Percentiles rank a stretch among this genome's conserved stretches.
Evolutionary conservation across 345 rosid species (phyloP).

Genomic region (Leavenworthia alabamica): DNA sequence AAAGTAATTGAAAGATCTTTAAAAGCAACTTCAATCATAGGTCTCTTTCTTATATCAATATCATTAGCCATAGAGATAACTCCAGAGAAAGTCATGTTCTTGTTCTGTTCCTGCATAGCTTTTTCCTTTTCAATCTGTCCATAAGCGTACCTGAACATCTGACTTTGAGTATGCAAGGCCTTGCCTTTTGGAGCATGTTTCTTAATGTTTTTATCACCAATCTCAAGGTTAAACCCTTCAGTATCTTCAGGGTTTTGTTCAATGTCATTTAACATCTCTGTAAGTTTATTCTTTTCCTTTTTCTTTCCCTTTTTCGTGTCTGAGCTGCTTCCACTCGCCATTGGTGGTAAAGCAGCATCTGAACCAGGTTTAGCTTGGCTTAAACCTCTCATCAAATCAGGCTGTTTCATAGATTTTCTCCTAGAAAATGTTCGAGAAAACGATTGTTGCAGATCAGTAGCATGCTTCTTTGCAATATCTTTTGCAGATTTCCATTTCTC

Average conservation of each 20-base stretch:
- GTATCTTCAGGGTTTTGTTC: constrained; percentile 63
- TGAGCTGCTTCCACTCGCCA: constrained; percentile 28
- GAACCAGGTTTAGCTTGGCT: constrained; percentile 57
- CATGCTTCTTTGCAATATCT: constrained; percentile 77
- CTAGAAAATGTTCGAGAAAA: constrained; percentile 84
- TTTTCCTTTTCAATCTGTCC: constrained; percentile 92
- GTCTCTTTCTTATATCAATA: constrained; percentile 61
- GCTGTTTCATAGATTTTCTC: constrained; percentile 50
- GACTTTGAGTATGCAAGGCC: constrained; percentile 81
- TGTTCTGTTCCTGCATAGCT: constrained; percentile 76
- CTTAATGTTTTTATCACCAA: constrained; percentile 65
- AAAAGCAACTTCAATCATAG: constrained; percentile 69
- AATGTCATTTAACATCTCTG: constrained; percentile 71
- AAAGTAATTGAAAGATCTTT: constrained; percentile 77
- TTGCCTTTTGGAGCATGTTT: constrained; percentile 75
- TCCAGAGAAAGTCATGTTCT: constrained; percentile 86
- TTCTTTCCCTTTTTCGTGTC: constrained; percentile 52
- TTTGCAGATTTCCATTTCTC: constrained; percentile 93
- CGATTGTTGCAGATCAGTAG: constrained; percentile 56
- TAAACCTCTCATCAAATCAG: constrained; percentile 41
- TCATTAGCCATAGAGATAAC: constrained; percentile 79
- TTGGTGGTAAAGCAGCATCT: constrained; percentile 52
- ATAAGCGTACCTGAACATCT: constrained; percentile 91
- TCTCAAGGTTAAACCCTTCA: constrained; percentile 69
- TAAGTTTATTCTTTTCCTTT: constrained; percentile 59